Percentiles rank a stretch among this genome's conserved stretches.
Evolutionary conservation across 2,329 filamentous ascomycete genomes (phyloP).

Genomic region (Cucurbitaria berberidis): DNA sequence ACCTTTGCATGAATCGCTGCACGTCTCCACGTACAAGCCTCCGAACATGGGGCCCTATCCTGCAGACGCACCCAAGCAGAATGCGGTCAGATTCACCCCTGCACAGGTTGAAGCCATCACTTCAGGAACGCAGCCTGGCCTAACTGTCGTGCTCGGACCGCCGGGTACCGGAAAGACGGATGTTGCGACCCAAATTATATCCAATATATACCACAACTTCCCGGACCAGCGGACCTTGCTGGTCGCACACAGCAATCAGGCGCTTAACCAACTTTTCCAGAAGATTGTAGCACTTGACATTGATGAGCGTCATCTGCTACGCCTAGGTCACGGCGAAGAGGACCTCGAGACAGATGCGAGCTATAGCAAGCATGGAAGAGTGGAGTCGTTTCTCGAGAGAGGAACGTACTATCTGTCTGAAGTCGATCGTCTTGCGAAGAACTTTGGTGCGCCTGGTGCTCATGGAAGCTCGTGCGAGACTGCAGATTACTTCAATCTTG

Average conservation of each 20-base stretch:
- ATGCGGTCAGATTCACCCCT: constrained; percentile 85
- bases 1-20: constrained; percentile 66
- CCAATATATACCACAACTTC: constrained; percentile 98
- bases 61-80: constrained; percentile 80
- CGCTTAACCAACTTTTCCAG: constrained; percentile 94
- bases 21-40: constrained; percentile 88
- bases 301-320: constrained; percentile 89
- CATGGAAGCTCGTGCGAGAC: constrained; percentile 97
- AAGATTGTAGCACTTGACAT: constrained; percentile 98
- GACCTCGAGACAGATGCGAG: constrained; percentile 84
- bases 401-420: constrained; percentile 78
- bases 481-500: constrained; percentile 92
- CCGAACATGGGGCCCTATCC: constrained; percentile 90
- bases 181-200: constrained; percentile 97
- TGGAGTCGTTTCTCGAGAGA: constrained; percentile 94
- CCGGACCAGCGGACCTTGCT: constrained; percentile 89
- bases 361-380: constrained; percentile 92
- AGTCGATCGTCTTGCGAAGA: constrained; percentile 83
- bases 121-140: constrained; percentile 90
- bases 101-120: constrained; percentile 91
- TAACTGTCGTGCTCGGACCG: constrained; percentile 92
- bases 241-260: constrained; percentile 96
- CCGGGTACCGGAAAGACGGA: constrained; percentile 99
- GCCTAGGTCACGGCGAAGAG: constrained; percentile 93
- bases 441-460: constrained; percentile 86